These are phyloP conservation scores for Petunia axillaris DNA, from an alignment of 257 asterid genomes.

Conservation along the genomic window DNA sequence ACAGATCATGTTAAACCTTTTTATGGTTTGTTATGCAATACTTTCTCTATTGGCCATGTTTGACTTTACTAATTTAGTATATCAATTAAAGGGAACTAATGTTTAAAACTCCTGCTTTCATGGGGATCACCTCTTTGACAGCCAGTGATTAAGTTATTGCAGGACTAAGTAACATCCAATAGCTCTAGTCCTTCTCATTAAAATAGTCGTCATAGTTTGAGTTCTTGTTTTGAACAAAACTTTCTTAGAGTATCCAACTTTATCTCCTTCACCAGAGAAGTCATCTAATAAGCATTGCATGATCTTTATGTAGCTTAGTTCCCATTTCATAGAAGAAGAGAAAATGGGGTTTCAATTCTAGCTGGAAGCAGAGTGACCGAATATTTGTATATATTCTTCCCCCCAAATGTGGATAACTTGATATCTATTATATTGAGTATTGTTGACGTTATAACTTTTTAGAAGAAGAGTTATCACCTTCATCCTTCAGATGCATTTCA, in stretches of 20 bases:
- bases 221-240: too few species aligned
- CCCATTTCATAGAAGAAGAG: constrained; percentile 3
- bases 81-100: neutral
- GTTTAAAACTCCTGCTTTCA: neutral
- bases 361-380: too few species aligned
- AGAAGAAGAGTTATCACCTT: neutral
- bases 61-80: neutral
- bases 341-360: neutral
- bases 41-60: neutral
- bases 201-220: neutral
- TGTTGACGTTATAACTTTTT: too few species aligned
- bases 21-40: neutral
- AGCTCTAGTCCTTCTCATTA: neutral
- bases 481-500: neutral
- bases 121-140: neutral
- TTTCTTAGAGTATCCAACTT: too few species aligned
- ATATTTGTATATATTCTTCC: too few species aligned
- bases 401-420: too few species aligned
- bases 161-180: neutral
- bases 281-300: neutral
- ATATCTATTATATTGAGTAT: too few species aligned
- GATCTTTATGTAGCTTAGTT: neutral
- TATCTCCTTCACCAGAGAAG: neutral
- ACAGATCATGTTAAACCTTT: neutral
- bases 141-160: neutral